Percentiles rank a stretch among this genome's conserved stretches.
These are phyloP conservation scores for Cyberlindnera maritima DNA, from an alignment of 805 yeast species.

Conservation along the genomic window DNA sequence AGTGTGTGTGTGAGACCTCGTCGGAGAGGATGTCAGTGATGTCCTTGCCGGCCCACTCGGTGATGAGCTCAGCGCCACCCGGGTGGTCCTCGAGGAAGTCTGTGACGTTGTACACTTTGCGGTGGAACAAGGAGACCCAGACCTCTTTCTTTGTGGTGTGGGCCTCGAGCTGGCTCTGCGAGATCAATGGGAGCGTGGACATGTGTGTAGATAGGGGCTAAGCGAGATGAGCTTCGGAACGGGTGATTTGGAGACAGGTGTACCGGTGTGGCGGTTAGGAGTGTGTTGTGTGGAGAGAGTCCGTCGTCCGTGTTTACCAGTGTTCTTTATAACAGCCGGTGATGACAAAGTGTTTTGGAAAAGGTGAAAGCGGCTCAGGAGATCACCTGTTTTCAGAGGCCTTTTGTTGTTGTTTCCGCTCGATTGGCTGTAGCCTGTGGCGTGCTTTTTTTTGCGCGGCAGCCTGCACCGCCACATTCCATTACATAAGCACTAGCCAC, in stretches of 20 bases:
- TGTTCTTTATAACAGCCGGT: too few relatives aligned
- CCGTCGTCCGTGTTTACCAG: too few relatives aligned
- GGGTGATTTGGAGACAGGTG: not conserved
- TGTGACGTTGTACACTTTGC: constrained; percentile 85
- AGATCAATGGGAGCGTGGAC: constrained; percentile 56
- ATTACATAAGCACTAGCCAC: constrained; percentile 1
- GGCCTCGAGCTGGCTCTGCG: constrained; percentile 47
- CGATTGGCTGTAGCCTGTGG: not conserved
- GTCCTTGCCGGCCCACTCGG: constrained; percentile 79
- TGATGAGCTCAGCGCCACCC: constrained; percentile 81
- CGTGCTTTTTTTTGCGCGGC: not conserved
- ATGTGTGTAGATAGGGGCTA: constrained; percentile 7
- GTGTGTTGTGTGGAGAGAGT: too few relatives aligned
- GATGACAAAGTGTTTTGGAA: not conserved
- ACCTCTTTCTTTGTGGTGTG: constrained; percentile 57
- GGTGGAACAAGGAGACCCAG: constrained; percentile 77
- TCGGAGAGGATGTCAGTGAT: constrained; percentile 83
- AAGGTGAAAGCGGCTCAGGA: not conserved
- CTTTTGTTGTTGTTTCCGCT: not conserved
- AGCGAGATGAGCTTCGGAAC: not conserved
- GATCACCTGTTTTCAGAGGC: not conserved
- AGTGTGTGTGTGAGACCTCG: constrained; percentile 67
- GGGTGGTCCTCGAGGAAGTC: constrained; percentile 53
- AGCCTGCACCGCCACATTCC: not conserved
- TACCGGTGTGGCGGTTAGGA: too few relatives aligned